Base-by-base conservation (phyloP, 768 basidiomycete genomes). In the Lactarius trivialis region DNA sequence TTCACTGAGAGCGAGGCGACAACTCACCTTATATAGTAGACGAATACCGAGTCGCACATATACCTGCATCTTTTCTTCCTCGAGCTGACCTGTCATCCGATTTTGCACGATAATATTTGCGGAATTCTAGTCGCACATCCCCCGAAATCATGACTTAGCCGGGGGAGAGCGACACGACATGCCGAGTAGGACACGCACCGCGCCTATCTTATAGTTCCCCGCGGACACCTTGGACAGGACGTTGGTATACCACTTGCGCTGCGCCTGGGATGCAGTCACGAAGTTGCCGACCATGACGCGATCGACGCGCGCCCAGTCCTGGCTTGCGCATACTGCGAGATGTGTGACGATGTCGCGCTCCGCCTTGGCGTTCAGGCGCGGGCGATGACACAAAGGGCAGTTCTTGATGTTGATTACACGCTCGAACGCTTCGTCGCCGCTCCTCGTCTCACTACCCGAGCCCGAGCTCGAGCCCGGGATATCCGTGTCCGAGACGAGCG, bases 81-180 rank as follows among this genome's bases (percentile, higher is more conserved):
- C 89, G 60, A 98, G 72, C 72, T 92, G 90, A 0, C 96, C 96
- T 0, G 92, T 94, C 73, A 84, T 74, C 15, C 96, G 81, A 71
- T 98, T 94, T 76, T 98, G 96, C 1, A 99, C 95, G 61, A 98
- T 93, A 67, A 99, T 97, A 71, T 99, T 99, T 28, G 94, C 96
- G 56, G 93, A 95, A 70, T 99, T 97, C 89, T 92, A 69, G 57
- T 2, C 45, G 17, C 53, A 5, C 15, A 50, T 9, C 11, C 41
- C 36, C 39, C 39, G 19, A 9, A 41, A 41, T 8, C 19, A 41
- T n/a, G 24, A 24, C 24, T 48, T 48, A 48, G 21, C 12, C 12
- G 12, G 45, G 12, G 43, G 45, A 24, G 12, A 24, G 39, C 7
- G 12, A 12, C 5, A 48, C 21, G 12, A 24, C 2, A 48, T 7